Base-by-base conservation (phyloP, 768 basidiomycete species). In the Suillus occidentalis region DNA sequence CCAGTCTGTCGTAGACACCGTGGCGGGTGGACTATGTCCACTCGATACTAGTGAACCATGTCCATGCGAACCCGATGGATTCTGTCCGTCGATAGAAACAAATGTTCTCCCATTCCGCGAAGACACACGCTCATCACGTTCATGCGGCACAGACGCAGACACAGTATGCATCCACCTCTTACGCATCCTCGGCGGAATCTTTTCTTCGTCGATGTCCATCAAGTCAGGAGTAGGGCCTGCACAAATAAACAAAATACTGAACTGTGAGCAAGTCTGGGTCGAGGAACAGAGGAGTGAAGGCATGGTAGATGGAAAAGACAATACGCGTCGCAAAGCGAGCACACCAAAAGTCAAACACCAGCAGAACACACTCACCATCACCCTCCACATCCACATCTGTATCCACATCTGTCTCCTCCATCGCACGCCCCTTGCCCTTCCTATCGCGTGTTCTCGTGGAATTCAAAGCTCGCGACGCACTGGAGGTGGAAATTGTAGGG, bases 181-280 rank as follows among this genome's bases (percentile, higher is more conserved):
- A 45, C 89, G 79, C 84, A 90, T 84, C 74, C 86, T 87, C 4
- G 88, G 88, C 6, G 88, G 89, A 68, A 89, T 79, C 58, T 74
- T 76, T 13, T 81, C 80, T 62, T 70, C 71, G 14, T 68, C 70
- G 3, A 71, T 63, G 7, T 72, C 69, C 64, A 70, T 67, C 42
- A 63, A 65, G 16, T 60, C 40, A 4, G 59, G 39, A 45, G 60
- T 71, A 69, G 47, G 12, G 37, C 37, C 57, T 58, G 16, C n/a
- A 25, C 22, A 12, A 5, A 40, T 14, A 58, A 25, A 40, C n/a
- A 16, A 31, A 31, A 31, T 18, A 20, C 18, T 18, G 16, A 22
- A 18, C 5, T n/a, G 3, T 53, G 65, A 12, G 43, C 65, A 10
- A 56, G n/a, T 12, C 39, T 50, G 25, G 14, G 16, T 37, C 36